Conservation (phyloP, 345 rosid species). For the Theobroma cacao region DNA sequence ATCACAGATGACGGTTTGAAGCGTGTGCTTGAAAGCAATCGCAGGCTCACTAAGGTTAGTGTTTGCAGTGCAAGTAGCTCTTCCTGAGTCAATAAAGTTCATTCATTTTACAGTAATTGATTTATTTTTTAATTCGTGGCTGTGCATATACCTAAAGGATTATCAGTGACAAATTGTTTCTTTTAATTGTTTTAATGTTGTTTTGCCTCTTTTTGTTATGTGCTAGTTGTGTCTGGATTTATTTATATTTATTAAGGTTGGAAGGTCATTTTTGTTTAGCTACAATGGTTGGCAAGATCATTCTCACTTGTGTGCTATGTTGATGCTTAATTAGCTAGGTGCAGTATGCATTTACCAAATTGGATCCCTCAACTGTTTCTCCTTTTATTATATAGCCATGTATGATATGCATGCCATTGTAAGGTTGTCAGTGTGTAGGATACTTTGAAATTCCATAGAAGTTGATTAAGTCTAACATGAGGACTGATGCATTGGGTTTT, state of each 20-base stretch:
- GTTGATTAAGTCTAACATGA: not conserved
- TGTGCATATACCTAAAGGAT: not conserved
- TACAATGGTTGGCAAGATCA: not conserved
- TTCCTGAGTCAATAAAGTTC: not conserved
- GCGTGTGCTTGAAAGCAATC: conserved; percentile 15
- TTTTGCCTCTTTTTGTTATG: not conserved
- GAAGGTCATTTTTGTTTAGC: not conserved
- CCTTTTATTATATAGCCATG: no score
- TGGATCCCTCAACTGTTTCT: not conserved
- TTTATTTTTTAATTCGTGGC: not conserved
- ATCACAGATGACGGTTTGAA: conserved; percentile 20
- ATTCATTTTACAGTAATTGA: not conserved
- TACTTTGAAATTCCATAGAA: not conserved
- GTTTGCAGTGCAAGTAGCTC: not conserved
- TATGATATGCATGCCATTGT: not conserved
- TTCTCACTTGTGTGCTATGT: not conserved
- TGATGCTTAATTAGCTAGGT: not conserved
- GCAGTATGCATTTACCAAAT: not conserved
- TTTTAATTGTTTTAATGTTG: not conserved
- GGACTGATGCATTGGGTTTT: not conserved
- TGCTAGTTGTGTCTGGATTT: not conserved
- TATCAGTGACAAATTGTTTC: not conserved
- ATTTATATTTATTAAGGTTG: not conserved
- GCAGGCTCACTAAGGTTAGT: conserved; percentile 17
- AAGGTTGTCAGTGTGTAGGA: not conserved